phyloP scores from a whole-genome alignment of 2,329 filamentous ascomycete species.

The Lachnellula suecica region DNA sequence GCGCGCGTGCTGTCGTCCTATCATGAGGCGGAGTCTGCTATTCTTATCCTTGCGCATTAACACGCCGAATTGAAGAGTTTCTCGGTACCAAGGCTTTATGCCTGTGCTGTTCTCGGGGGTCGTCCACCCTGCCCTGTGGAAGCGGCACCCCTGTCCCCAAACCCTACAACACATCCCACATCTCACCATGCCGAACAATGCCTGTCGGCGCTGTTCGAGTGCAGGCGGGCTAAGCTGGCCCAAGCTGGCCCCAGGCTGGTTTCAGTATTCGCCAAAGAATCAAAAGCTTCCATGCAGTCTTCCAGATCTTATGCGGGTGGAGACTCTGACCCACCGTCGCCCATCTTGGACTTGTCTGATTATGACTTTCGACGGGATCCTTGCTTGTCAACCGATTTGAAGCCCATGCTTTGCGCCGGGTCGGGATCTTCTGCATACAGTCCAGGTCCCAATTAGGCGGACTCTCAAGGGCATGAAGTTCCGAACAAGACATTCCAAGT shows the following conservation, averaged over 20 bases:
- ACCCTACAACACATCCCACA: neutral
- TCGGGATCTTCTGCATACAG: slow-evolving; percentile 25
- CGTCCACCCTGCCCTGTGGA: neutral
- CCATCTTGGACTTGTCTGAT: neutral
- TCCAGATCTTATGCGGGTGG: slow-evolving; percentile 24
- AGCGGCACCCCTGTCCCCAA: neutral
- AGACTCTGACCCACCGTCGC: neutral
- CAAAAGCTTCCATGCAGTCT: slow-evolving; percentile 27
- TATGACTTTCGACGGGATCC: slow-evolving; percentile 1
- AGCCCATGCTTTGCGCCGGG: slow-evolving; percentile 12
- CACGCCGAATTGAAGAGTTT: neutral
- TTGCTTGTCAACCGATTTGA: slow-evolving; percentile 10
- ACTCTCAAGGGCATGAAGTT: slow-evolving; percentile 24
- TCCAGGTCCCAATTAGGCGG: slow-evolving; percentile 21
- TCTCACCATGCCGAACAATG: slow-evolving; percentile 4
- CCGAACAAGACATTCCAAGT: slow-evolving; percentile 20
- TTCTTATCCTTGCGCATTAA: slow-evolving; percentile 14
- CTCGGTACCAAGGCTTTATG: slow-evolving; percentile 11
- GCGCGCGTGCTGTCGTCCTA: neutral
- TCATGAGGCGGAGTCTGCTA: neutral
- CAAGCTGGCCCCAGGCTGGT: neutral
- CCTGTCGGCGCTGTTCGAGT: slow-evolving; percentile 8
- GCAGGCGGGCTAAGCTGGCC: neutral
- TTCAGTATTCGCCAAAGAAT: slow-evolving; percentile 17
- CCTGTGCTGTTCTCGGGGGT: slow-evolving; percentile 7